A percentile compares a stretch with the other conserved stretches of the same genome.
Evolutionary conservation across 345 rosid species (phyloP).

Genomic region (Melastoma malabathricum): DNA sequence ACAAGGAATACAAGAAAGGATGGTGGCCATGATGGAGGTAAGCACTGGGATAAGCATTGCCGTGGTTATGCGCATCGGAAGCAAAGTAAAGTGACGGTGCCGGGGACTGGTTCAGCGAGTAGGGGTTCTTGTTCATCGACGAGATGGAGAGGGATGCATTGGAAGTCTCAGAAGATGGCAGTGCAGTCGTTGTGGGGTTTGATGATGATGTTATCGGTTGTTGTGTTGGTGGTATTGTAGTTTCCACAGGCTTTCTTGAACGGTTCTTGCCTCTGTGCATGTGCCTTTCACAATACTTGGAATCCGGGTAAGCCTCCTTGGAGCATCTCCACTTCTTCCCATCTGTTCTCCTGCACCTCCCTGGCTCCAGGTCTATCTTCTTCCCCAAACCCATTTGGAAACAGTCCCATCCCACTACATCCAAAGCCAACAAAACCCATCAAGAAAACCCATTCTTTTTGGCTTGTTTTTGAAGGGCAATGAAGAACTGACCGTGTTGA

Average conservation of each 20-base stretch:
- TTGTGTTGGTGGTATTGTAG: not conserved
- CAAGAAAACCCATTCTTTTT: no score
- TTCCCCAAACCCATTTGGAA: slow-evolving; percentile 64
- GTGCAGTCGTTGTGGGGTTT: not conserved
- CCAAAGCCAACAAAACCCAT: not conserved
- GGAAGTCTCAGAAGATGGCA: no score
- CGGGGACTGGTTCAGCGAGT: no score
- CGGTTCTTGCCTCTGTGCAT: slow-evolving; percentile 96
- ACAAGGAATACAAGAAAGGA: slow-evolving; percentile 15
- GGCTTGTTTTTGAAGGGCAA: no score
- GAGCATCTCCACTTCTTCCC: slow-evolving; percentile 98
- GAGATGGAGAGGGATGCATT: slow-evolving; percentile 4
- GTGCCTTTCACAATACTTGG: slow-evolving; percentile 89
- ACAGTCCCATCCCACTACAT: slow-evolving; percentile 64
- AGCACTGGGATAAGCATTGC: no score
- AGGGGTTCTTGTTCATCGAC: no score
- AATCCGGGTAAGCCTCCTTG: slow-evolving; percentile 79
- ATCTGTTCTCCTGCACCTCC: slow-evolving; percentile 87
- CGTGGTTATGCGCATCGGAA: no score
- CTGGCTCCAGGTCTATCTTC: slow-evolving; percentile 84
- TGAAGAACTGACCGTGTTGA: slow-evolving; percentile 25
- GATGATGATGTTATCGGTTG: not conserved
- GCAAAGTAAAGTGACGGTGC: no score
- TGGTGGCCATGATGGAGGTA: slow-evolving; percentile 3
- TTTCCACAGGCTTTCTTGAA: slow-evolving; percentile 95